These are phyloP conservation scores for Wickerhamomyces pijperi DNA, from an alignment of 805 yeast species.

Conservation along the genomic window DNA sequence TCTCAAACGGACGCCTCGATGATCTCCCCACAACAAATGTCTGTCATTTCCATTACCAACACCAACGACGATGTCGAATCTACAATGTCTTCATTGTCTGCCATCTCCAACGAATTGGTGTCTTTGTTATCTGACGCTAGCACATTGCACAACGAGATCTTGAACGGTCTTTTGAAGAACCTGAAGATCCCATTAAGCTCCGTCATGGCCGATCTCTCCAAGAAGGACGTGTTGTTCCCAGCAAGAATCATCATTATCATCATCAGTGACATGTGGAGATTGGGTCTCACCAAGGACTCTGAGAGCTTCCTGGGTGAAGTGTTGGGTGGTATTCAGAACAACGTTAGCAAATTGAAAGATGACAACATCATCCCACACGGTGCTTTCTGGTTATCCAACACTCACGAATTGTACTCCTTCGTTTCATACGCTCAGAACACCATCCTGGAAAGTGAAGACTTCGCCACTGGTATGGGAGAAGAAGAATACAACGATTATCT, in stretches of 20 bases:
- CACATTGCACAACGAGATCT: conserved; percentile 68
- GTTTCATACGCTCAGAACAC: conserved; percentile 89
- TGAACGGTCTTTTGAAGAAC: conserved; percentile 76
- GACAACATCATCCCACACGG: conserved; percentile 85
- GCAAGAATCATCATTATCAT: conserved; percentile 89
- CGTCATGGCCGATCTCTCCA: conserved; percentile 69
- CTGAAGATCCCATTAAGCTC: conserved; percentile 80
- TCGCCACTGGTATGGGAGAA: conserved; percentile 76
- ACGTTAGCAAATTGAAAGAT: conserved; percentile 70
- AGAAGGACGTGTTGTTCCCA: conserved; percentile 91
- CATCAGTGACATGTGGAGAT: conserved; percentile 95
- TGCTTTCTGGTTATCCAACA: conserved; percentile 95
- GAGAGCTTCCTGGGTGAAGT: conserved; percentile 88
- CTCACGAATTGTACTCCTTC: conserved; percentile 90
- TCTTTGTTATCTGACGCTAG: conserved; percentile 60
- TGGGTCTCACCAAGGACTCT: conserved; percentile 85
- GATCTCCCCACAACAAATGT: conserved; percentile 40
- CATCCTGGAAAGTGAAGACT: conserved; percentile 73
- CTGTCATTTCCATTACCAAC: conserved; percentile 46
- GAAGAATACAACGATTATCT: conserved; percentile 85
- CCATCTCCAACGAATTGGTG: conserved; percentile 67
- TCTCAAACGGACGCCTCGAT: conserved; percentile 24
- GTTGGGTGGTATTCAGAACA: conserved; percentile 73
- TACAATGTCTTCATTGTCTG: conserved; percentile 40
- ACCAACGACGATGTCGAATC: conserved; percentile 26